Evolutionary conservation across 331 rosid genomes (phyloP).

Genomic region (Spiraea crenata): DNA sequence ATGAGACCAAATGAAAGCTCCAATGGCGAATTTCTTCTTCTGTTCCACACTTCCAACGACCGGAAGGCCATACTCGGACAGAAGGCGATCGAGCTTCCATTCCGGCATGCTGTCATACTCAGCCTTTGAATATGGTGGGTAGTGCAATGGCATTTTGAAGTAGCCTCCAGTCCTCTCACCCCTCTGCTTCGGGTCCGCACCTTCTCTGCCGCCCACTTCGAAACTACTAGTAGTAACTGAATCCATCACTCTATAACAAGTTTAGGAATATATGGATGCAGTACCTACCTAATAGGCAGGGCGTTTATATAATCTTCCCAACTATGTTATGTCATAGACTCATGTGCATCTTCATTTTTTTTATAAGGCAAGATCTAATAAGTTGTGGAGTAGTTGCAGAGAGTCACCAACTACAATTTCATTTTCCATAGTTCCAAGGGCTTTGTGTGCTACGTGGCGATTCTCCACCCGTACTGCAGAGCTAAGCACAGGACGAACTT

Average conservation of each 20-base stretch:
- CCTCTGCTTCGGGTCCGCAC: background rate
- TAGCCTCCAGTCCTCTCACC: background rate
- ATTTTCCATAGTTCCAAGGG: background rate
- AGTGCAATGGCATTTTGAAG: constrained; percentile 32
- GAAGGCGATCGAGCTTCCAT: constrained; percentile 24
- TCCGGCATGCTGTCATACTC: constrained; percentile 30
- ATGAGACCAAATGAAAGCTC: constrained; percentile 28
- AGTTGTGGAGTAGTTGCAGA: constrained; percentile 12
- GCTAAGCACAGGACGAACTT: too few species aligned
- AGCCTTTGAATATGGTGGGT: constrained; percentile 24
- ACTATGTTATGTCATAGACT: background rate
- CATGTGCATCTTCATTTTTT: background rate
- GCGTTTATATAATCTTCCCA: too few species aligned
- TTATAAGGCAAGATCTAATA: background rate
- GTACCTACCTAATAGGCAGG: too few species aligned
- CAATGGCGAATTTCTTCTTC: constrained; percentile 31
- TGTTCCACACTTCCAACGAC: constrained; percentile 10
- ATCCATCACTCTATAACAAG: background rate
- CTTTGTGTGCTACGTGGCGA: background rate
- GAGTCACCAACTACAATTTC: background rate
- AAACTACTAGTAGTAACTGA: background rate
- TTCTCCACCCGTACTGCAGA: background rate
- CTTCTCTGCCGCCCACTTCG: background rate
- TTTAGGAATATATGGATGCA: too few species aligned
- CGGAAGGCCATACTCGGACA: constrained; percentile 27